These are phyloP conservation scores for Metschnikowia kunwiensis DNA, from an alignment of 805 yeast species.

Conservation along the genomic window DNA sequence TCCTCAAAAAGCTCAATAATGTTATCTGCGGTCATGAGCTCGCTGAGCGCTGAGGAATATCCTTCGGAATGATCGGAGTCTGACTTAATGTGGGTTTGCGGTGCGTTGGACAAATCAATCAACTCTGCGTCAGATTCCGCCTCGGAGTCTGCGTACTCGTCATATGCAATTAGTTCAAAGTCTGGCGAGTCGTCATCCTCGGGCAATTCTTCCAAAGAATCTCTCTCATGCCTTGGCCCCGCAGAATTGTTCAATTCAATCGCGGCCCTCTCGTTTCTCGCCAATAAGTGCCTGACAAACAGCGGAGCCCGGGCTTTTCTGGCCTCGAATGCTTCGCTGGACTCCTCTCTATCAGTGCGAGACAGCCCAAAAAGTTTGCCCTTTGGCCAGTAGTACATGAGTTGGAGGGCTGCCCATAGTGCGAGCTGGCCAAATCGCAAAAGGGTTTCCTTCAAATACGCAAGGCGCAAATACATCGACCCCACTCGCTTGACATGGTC, in stretches of 20 bases:
- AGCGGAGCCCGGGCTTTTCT: constrained; percentile 22
- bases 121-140: constrained; percentile 10
- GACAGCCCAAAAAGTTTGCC: neutral
- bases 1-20: constrained; percentile 15
- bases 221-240: neutral
- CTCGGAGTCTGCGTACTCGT: constrained; percentile 11
- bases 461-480: constrained; percentile 21
- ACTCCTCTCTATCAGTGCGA: constrained; percentile 1
- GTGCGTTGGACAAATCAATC: neutral
- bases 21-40: constrained; percentile 15
- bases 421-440: constrained; percentile 22
- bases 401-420: constrained; percentile 12
- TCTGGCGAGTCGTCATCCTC: constrained; percentile 16
- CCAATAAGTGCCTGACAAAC: constrained; percentile 23
- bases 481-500: constrained; percentile 10
- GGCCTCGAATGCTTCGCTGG: constrained; percentile 6
- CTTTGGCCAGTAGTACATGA: constrained; percentile 3
- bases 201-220: constrained; percentile 1
- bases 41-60: constrained; percentile 10
- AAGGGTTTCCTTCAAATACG: constrained; percentile 22
- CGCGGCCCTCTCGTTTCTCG: neutral
- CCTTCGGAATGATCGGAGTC: no score
- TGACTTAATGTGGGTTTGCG: no score
- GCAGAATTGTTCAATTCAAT: neutral
- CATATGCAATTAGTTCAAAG: constrained; percentile 4